Base-by-base conservation (phyloP, 2,329 filamentous ascomycete species). In the Ceratocystis albifundus region DNA sequence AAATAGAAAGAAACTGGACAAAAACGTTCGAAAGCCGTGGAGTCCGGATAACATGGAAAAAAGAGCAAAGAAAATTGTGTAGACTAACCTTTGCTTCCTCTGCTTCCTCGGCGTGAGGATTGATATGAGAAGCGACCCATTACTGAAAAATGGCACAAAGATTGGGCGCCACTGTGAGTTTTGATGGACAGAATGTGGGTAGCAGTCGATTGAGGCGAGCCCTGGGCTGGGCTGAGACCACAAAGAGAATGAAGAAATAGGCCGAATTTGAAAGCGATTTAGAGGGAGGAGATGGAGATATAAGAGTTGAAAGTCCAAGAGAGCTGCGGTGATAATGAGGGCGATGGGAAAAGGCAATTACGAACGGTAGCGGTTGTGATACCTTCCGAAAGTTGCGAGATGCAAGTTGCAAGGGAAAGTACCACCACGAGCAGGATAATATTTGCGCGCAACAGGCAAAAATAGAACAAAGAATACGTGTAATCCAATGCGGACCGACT, bases 31-130 rank as follows among this genome's bases (percentile, higher is more conserved):
- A 25, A 57, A 57, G 22, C 53, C 53, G 53, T 57, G 53, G 53
- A 28, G 17, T 28, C 53, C 30, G 22, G 25, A 28, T 20, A 50
- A 17, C 22, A 57, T 55, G 53, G 53, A 10, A 4, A 4, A 57
- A 57, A 30, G 3, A 62, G n/a, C 2, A 62, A 62, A 62, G 28
- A 8, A 22, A 22, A 20, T 41, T n/a, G 25, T 44, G 10, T 28
- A 62, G 44, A 62, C 32, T 62, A 62, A 62, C 53, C 53, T 57
- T 30, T 57, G 15, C 53, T 57, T 32, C 53, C 53, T 57, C 53
- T 57, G 28, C 53, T 57, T 57, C 53, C 53, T 32, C 53, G 53
- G 53, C 53, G 53, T 32, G 53, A 57, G 53, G 53, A 57, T 30
- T 25, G 17, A 6, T 30, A 30, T 12, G 53, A 57, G 53, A 57